Evolutionary conservation across 257 asterid genomes (phyloP), one percentile per base, ranked within the genome.

Genomic region (Coffea canephora): DNA sequence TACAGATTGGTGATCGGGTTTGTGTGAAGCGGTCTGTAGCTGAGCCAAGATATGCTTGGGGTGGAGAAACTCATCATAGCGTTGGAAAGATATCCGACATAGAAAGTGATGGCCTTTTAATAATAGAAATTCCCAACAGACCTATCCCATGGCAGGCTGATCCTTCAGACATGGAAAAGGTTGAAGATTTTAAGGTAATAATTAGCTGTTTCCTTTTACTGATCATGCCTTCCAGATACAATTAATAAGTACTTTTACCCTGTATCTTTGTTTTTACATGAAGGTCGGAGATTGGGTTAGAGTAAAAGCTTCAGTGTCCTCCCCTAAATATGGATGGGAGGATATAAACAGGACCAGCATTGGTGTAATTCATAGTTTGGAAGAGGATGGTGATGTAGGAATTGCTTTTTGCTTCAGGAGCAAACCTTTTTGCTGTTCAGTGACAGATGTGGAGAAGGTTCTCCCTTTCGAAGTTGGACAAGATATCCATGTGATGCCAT

Each of bases 11-110:
- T 52, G 98, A 96, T 81, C 89, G 99, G 78, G 96, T 96, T 82
- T 96, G 97, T 87, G 99, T 96, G 73, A 96, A 92, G 89, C 99
- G 97, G 71, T 90, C 99, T 84, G 98, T 96, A 85, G 97, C 98
- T 54, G 99, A 96, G 89, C 99, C 99, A 78, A 87, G 98, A 88
- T 96, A 90, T 87, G 98, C 99, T 83, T 96, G 99, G 99, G 99
- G 99, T 81, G 99, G 99, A 67, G 99, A 92, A 91, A 96, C 99
- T 39, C 98, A 96, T 85, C 99, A 96, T 68, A 96, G 98, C 76
- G 96, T 96, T 71, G 99, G 99, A 86, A 92, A 86, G 90, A 90
- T 96, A 76, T 83, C 92, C 77, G 98, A 96, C 86, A 91, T 96
- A 80, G 99, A 96, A 90, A 94, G 87, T 80, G 98, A 94, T 82